Conservation (phyloP, 2,329 filamentous ascomycete genomes). For the Beauveria brongniartii region DNA sequence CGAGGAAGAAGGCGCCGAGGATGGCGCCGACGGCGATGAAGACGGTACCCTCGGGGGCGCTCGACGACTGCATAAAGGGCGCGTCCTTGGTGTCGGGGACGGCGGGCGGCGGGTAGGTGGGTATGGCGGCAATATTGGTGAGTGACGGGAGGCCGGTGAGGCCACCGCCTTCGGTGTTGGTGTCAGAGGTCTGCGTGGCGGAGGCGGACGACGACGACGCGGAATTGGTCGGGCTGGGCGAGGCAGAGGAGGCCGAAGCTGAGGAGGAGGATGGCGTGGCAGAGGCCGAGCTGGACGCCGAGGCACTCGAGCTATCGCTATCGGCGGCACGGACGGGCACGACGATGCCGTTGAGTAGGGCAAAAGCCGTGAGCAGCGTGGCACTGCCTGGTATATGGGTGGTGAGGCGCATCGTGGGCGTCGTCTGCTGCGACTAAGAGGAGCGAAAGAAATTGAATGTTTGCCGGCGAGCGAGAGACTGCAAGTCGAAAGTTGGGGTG, state of each 20-base stretch:
- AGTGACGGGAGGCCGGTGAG: slow-evolving; percentile 34
- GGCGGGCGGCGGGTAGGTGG: slow-evolving; percentile 60
- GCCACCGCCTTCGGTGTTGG: slow-evolving; percentile 2
- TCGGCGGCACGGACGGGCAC: slow-evolving; percentile 3
- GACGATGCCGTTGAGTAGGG: not conserved
- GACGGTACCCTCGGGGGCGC: slow-evolving; percentile 81
- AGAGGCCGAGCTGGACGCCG: not conserved
- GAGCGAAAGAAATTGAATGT: not conserved
- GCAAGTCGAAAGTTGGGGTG: not conserved
- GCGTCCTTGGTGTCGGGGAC: slow-evolving; percentile 79
- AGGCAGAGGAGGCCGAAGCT: not conserved
- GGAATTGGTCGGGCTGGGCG: not conserved
- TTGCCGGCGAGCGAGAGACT: not conserved
- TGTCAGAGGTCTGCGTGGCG: not conserved
- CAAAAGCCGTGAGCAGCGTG: slow-evolving; percentile 5
- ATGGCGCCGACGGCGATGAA: slow-evolving; percentile 92
- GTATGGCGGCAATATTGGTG: slow-evolving; percentile 30
- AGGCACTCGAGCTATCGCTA: not conserved
- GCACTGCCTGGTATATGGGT: not conserved
- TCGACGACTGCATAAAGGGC: slow-evolving; percentile 86
- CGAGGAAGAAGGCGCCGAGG: slow-evolving; percentile 71
- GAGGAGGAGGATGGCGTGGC: not conserved
- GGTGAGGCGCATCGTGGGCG: not conserved
- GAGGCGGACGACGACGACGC: not conserved
- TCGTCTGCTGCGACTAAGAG: not conserved